Evolutionary conservation across 345 rosid genomes (phyloP).

Genomic region (Noccaea caerulescens): DNA sequence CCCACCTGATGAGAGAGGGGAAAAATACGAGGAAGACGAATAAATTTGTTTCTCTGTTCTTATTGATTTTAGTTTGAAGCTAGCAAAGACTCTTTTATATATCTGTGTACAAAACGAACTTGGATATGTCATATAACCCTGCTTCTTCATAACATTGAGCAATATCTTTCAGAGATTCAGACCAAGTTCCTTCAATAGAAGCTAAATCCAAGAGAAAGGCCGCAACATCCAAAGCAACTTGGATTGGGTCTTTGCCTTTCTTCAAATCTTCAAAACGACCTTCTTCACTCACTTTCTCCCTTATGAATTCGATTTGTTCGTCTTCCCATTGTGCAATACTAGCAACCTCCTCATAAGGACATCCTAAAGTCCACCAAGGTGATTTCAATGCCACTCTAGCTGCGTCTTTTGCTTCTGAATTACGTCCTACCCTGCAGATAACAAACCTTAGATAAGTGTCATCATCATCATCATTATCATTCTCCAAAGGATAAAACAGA

Average conservation of each 20-base stretch:
- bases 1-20: slow-evolving; percentile 34
- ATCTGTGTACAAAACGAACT: slow-evolving; percentile 61
- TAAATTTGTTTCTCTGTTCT: neutral
- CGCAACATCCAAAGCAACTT: slow-evolving; percentile 80
- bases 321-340: slow-evolving; percentile 86
- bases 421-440: slow-evolving; percentile 64
- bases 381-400: slow-evolving; percentile 86
- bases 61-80: neutral
- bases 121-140: slow-evolving; percentile 65
- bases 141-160: slow-evolving; percentile 78
- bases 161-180: slow-evolving; percentile 52
- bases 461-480: neutral
- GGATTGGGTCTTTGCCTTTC: slow-evolving; percentile 82
- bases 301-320: slow-evolving; percentile 82
- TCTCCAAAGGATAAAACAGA: neutral
- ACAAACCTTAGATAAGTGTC: slow-evolving; percentile 8
- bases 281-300: slow-evolving; percentile 77
- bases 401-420: slow-evolving; percentile 82
- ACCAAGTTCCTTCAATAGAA: slow-evolving; percentile 86
- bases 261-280: slow-evolving; percentile 79
- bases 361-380: slow-evolving; percentile 95
- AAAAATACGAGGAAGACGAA: slow-evolving; percentile 7
- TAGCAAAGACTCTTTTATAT: neutral
- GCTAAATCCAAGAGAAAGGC: slow-evolving; percentile 93
- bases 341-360: slow-evolving; percentile 76